Evolutionary conservation across 2,329 filamentous ascomycete species (phyloP).

Genomic region (Aureobasidium melanogenum): DNA sequence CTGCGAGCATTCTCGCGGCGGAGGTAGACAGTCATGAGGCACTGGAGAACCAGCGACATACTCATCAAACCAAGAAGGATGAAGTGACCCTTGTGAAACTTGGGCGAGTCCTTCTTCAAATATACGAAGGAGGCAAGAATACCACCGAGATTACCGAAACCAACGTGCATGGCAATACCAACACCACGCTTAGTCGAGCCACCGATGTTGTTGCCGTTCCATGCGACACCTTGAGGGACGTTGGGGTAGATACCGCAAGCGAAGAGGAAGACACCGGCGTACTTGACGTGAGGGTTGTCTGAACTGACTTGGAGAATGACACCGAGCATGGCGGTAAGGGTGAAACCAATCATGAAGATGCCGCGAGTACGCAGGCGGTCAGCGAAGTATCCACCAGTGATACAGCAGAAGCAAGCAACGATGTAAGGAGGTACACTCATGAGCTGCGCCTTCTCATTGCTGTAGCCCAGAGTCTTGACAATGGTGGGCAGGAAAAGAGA

Average conservation of each 20-base stretch:
- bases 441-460: conserved; percentile 36
- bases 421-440: conserved; percentile 25
- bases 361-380: conserved; percentile 29
- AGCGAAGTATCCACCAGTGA: conserved; percentile 22
- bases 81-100: conserved; percentile 30
- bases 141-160: conserved; percentile 37
- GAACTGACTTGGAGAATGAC: conserved; percentile 29
- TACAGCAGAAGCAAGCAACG: conserved; percentile 24
- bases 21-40: conserved; percentile 51
- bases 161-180: conserved; percentile 49
- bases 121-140: conserved; percentile 56
- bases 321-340: conserved; percentile 20
- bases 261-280: conserved; percentile 29
- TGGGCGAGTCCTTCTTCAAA: conserved; percentile 27
- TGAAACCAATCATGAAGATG: conserved; percentile 29
- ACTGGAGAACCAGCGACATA: conserved; percentile 34
- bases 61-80: conserved; percentile 23
- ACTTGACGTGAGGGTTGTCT: conserved; percentile 25
- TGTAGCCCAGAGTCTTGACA: conserved; percentile 58
- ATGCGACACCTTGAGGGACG: conserved; percentile 48
- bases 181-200: conserved; percentile 47
- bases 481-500: conserved; percentile 33
- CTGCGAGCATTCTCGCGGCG: conserved; percentile 48
- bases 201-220: conserved; percentile 53
- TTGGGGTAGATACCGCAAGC: conserved; percentile 51